phyloP scores from a whole-genome alignment of 1,284 basidiomycete genomes.

The Irpex lacteus region DNA sequence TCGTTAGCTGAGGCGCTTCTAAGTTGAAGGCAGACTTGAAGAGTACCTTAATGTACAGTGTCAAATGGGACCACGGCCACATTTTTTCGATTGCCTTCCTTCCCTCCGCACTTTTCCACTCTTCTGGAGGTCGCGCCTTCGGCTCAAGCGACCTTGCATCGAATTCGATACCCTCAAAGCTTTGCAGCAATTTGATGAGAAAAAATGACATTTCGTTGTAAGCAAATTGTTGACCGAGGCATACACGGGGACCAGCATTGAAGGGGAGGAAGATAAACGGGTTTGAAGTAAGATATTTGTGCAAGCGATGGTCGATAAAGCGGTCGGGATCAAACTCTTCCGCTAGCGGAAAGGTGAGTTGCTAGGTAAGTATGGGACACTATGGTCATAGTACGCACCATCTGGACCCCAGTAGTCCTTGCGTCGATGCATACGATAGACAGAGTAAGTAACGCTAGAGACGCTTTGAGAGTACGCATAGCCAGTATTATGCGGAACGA shows the following conservation, averaged over 20 bases:
- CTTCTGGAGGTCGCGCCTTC: constrained; percentile 28
- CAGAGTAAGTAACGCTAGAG: constrained; percentile 19
- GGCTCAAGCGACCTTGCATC: constrained; percentile 31
- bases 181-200: constrained; percentile 41
- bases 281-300: constrained; percentile 49
- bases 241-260: constrained; percentile 57
- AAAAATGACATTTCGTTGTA: constrained; percentile 43
- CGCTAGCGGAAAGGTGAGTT: constrained; percentile 26
- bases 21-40: background rate
- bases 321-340: constrained; percentile 59
- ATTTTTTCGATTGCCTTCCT: constrained; percentile 37
- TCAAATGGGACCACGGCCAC: constrained; percentile 35
- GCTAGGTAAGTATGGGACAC: background rate
- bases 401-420: constrained; percentile 31
- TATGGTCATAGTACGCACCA: constrained; percentile 5
- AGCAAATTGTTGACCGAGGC: constrained; percentile 56
- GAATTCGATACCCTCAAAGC: constrained; percentile 25
- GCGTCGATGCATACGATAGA: constrained; percentile 28
- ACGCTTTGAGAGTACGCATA: background rate
- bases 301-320: constrained; percentile 51
- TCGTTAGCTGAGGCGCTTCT: background rate
- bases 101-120: constrained; percentile 30
- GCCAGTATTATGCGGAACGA: background rate
- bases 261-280: constrained; percentile 63
- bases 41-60: constrained; percentile 37